Conservation (phyloP, 352 stramenopile species). For the Globisporangium iwayamae region DNA sequence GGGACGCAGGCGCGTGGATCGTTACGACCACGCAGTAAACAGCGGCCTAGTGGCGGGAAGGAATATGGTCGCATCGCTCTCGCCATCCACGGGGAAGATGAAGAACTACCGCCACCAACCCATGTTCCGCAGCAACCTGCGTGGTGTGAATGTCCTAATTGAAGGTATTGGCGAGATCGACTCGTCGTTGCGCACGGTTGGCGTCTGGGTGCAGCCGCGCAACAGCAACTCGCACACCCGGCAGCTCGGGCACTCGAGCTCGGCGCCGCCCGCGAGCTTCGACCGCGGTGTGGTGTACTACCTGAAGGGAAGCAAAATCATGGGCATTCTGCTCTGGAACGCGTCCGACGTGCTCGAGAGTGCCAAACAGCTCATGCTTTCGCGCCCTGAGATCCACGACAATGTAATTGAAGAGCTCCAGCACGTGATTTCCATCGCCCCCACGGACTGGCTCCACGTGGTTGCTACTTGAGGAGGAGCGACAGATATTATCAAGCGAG, state of each 20-base stretch:
- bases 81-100: constrained; percentile 42
- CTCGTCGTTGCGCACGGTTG: constrained; percentile 63
- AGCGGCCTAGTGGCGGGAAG: constrained; percentile 82
- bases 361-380: constrained; percentile 79
- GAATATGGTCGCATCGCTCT: constrained; percentile 80
- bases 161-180: constrained; percentile 88
- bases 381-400: constrained; percentile 63
- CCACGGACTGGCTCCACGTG: constrained; percentile 86
- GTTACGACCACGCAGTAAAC: constrained; percentile 92
- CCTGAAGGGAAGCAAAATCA: constrained; percentile 85
- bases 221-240: constrained; percentile 14
- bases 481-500: not conserved
- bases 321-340: constrained; percentile 90
- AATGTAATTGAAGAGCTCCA: constrained; percentile 76
- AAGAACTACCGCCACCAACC: constrained; percentile 88
- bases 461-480: constrained; percentile 30
- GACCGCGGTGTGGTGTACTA: constrained; percentile 90
- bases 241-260: constrained; percentile 5
- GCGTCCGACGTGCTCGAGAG: constrained; percentile 82
- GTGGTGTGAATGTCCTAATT: constrained; percentile 67
- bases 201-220: constrained; percentile 76
- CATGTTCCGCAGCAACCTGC: constrained; percentile 80
- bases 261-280: constrained; percentile 30
- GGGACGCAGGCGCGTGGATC: constrained; percentile 82
- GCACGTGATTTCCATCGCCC: constrained; percentile 80